phyloP scores from a whole-genome alignment of 352 stramenopile genomes.

The Phytophthora fragariae region DNA sequence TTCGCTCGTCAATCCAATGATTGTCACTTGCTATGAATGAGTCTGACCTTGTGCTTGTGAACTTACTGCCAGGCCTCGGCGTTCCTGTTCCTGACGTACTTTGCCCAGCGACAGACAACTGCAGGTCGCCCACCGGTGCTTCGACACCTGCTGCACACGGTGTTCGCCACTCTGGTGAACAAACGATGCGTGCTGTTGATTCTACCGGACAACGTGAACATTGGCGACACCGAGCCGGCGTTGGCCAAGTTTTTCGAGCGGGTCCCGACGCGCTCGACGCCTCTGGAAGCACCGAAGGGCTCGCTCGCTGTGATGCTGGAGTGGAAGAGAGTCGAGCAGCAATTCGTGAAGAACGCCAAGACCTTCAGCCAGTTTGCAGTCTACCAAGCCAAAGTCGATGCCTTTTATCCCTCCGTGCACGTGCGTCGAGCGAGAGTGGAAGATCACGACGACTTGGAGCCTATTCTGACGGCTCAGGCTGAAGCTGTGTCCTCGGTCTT shows the following conservation, averaged over 20 bases:
- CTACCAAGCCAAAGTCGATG: conserved; percentile 50
- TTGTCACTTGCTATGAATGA: neutral
- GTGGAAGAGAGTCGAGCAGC: conserved; percentile 33
- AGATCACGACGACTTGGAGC: conserved; percentile 84
- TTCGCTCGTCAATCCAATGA: neutral
- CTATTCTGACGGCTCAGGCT: conserved; percentile 69
- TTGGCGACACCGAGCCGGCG: conserved; percentile 50
- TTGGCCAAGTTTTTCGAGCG: conserved; percentile 71
- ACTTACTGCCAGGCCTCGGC: conserved; percentile 35
- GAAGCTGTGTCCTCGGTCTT: conserved; percentile 76
- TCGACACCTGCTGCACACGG: conserved; percentile 60
- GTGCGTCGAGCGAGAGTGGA: conserved; percentile 78
- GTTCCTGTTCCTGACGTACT: conserved; percentile 67
- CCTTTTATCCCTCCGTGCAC: conserved; percentile 56
- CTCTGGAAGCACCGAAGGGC: conserved; percentile 10
- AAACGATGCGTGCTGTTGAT: conserved; percentile 57
- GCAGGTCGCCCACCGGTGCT: conserved; percentile 51
- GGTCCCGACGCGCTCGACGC: conserved; percentile 27
- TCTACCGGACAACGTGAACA: conserved; percentile 52
- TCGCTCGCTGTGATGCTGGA: conserved; percentile 12
- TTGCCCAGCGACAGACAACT: conserved; percentile 57
- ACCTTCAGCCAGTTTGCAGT: conserved; percentile 54
- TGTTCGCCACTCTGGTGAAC: conserved; percentile 55
- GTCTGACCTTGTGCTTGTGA: neutral
- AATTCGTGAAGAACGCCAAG: conserved; percentile 48